phyloP scores from a whole-genome alignment of 2,329 filamentous ascomycete species.

The Hypoxylon sp. region DNA sequence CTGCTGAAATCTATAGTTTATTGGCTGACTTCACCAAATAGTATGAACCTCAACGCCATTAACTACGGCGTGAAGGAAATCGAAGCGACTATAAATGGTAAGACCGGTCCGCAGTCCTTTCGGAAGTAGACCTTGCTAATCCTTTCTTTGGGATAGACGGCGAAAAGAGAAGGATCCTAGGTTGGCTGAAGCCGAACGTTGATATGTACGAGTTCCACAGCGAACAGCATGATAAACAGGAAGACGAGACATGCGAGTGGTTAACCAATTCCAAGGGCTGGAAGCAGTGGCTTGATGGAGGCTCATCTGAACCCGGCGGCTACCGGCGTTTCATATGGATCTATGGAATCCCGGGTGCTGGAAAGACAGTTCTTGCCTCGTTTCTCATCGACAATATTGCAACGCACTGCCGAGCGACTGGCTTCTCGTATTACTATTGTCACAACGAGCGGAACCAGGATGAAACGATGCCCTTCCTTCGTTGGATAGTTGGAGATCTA shows the following conservation, averaged over 20 bases:
- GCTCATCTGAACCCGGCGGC: constrained; percentile 13
- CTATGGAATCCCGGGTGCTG: constrained; percentile 44
- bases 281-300: constrained; percentile 34
- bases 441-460: constrained; percentile 48
- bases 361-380: constrained; percentile 51
- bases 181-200: constrained; percentile 32
- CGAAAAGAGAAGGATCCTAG: constrained; percentile 31
- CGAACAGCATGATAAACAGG: constrained; percentile 39
- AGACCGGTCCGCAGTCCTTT: not conserved
- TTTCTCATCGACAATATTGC: constrained; percentile 47
- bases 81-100: constrained; percentile 35
- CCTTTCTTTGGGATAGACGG: constrained; percentile 7
- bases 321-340: constrained; percentile 38
- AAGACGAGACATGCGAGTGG: constrained; percentile 42
- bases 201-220: constrained; percentile 38
- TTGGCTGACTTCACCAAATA: constrained; percentile 15
- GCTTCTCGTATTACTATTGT: constrained; percentile 53
- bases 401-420: constrained; percentile 26
- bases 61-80: constrained; percentile 23
- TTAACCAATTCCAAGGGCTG: constrained; percentile 28
- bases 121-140: constrained; percentile 12
- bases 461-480: constrained; percentile 48
- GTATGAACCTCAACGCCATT: constrained; percentile 26
- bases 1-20: not conserved
- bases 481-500: constrained; percentile 47